Base-by-base conservation (phyloP, 2,329 filamentous ascomycete species). In the Ophiostoma triangulosporum region DNA sequence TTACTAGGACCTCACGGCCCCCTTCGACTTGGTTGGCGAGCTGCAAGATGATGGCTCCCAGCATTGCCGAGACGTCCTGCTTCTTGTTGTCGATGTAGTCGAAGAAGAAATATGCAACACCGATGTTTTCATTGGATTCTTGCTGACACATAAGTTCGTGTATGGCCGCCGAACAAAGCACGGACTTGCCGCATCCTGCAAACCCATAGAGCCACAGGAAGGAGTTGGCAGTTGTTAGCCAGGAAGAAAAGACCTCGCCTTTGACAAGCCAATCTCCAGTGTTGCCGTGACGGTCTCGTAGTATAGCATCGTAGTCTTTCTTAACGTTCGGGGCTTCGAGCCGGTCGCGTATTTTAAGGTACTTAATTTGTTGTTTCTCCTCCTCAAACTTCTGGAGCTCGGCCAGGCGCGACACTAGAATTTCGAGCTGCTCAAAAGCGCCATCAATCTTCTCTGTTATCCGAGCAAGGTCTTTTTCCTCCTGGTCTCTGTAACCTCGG, bases 131-230 rank as follows among this genome's bases (percentile, higher is more conserved):
- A 26, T 43, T 43, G 0, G 38, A 61, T 14, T 45, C 55, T 6
- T 50, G 58, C 50, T 61, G 56, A 11, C 58, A 55, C 20, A 57
- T 57, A 1, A 62, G 48, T 40, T 64, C 54, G 38, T 67, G 64
- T 43, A 70, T 66, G 8, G 64, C 60, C 1, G 66, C 69, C 8
- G 63, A 69, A 45, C 62, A 66, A 9, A 71, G 57, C 0, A 71
- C 63, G 0, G 67, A 68, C 56, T 71, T 71, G 11, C 69, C 69
- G 51, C 65, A 68, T 1, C 68, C 69, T 17, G 69, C 64, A 54
- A 65, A 65, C 12, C 69, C 68, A 50, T 63, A 61, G 1, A 72
- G 56, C 69, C 69, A 72, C 1, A 70, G 54, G 17, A 71, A 66
- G 3, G 68, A 68, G 11, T 58, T 58, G 0, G 56, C 54, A 0